Base-by-base conservation (phyloP, 148 eudicot genomes). In the Cornus kousa region DNA sequence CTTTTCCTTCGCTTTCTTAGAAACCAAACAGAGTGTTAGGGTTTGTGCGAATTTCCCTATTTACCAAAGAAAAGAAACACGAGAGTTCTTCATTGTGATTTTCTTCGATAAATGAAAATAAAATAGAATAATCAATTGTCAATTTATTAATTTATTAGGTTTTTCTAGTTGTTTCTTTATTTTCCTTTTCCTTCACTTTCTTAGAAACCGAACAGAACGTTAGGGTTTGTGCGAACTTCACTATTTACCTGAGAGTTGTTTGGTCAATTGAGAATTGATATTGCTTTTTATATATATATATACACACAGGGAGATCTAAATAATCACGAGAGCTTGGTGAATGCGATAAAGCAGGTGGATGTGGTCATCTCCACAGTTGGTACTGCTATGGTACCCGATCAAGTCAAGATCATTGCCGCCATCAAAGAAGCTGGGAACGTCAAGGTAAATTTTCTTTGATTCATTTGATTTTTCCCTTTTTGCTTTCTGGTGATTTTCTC, bases 391-490 rank as follows among this genome's bases (percentile, higher is more conserved):
- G 74, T 90, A 37, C 86, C 82, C 11, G 92, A 93, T 86, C 97
- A 92, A 75, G 82, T 73, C 14, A 91, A 87, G 81, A 88, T 92
- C 75, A 87, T 92, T 74, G 90, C 84, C 23, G 97, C 97, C 33
- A 93, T 91, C 31, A 87, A 88, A 71, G 94, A 91, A 78, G 94
- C 93, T 62, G 97, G 94, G 60, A 91, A 91, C 77, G 83, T 91
- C 74, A 88, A 92, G 94, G 97, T 91, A 88, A 32, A 9, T 66
- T 10, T 16, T 16, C 31, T 68, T 43, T 46, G 46, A 53, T 68
- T 5, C 37, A 4, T 35, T 31, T 10, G 17, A 43, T 43, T 43
- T 43, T 43, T 43, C 6, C 1, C 10, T 43, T 43, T 43, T 43
- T 43, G 48, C 48, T 43, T 43, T 43, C 43, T 39, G 43, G 5